Evolutionary conservation across 2,329 filamentous ascomycete genomes (phyloP).

Genomic region (Ilyonectria mors-panacis): DNA sequence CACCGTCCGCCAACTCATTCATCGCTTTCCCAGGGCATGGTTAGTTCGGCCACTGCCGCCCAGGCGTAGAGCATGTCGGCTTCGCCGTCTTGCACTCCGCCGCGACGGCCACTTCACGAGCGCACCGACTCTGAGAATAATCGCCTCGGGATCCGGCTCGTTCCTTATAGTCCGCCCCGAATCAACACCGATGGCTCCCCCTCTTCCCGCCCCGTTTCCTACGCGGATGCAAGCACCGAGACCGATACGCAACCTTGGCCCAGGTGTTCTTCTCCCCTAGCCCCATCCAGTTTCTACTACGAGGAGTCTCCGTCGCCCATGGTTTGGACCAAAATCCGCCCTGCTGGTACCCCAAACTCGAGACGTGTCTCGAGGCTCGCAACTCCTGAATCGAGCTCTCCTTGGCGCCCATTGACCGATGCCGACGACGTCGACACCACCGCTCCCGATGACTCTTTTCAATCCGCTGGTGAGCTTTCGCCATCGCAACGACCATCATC

Average conservation of each 20-base stretch:
- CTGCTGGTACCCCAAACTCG: conserved; percentile 35
- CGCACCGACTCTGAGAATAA: conserved; percentile 49
- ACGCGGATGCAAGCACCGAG: conserved; percentile 43
- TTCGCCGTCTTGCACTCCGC: conserved; percentile 49
- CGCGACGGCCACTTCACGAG: conserved; percentile 49
- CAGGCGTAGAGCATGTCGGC: conserved; percentile 53
- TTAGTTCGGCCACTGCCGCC: conserved; percentile 38
- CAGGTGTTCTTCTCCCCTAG: conserved; percentile 33
- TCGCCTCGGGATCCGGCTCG: conserved; percentile 55
- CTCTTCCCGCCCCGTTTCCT: conserved; percentile 45
- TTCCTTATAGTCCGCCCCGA: conserved; percentile 57
- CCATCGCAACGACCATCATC: conserved; percentile 38
- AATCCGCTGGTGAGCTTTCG: conserved; percentile 10
- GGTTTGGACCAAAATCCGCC: conserved; percentile 38
- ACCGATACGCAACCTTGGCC: conserved; percentile 39
- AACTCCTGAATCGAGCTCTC: conserved; percentile 40
- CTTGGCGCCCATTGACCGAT: conserved; percentile 35
- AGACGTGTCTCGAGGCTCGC: conserved; percentile 35
- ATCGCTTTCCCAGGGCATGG: conserved; percentile 41
- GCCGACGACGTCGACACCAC: conserved; percentile 35
- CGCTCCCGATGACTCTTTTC: conserved; percentile 34
- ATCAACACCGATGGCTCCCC: conserved; percentile 51
- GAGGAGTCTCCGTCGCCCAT: conserved; percentile 47
- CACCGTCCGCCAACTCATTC: not conserved
- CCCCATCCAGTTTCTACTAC: conserved; percentile 41